Percentiles rank a stretch among this genome's conserved stretches.
Conservation (phyloP, 108 stramenopile genomes). For the Craspedostauros australis region DNA sequence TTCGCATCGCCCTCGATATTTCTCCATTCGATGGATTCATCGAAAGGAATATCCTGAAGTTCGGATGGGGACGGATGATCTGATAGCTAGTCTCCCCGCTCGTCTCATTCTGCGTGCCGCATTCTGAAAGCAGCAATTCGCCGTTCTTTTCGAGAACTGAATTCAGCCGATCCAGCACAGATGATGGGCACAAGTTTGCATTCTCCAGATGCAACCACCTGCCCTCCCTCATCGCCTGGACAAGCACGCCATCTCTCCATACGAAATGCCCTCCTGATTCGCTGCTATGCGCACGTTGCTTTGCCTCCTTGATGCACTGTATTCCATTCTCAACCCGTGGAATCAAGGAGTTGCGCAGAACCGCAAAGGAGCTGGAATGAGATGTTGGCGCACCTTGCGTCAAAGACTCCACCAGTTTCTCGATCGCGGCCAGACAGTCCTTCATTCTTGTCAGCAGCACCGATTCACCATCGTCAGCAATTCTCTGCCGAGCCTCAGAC, state of each 20-base stretch:
- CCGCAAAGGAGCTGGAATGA: no score
- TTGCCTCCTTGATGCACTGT: no score
- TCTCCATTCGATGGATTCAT: slow-evolving; percentile 89
- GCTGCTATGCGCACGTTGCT: no score
- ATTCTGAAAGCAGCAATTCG: slow-evolving; percentile 88
- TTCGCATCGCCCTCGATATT: slow-evolving; percentile 98
- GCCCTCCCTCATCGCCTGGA: slow-evolving; percentile 86
- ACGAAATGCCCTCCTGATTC: slow-evolving; percentile 55
- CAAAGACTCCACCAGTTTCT: no score
- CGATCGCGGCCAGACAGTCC: no score
- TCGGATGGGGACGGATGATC: slow-evolving; percentile 81
- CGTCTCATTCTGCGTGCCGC: slow-evolving; percentile 56
- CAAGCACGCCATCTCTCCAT: slow-evolving; percentile 95
- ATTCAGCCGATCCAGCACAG: slow-evolving; percentile 97
- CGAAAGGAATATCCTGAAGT: slow-evolving; percentile 92
- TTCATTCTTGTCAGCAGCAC: no score
- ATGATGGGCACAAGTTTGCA: slow-evolving; percentile 92
- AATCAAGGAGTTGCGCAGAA: no score
- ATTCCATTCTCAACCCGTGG: no score
- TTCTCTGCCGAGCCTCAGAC: no score
- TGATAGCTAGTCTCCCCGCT: slow-evolving; percentile 17
- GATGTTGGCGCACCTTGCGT: no score
- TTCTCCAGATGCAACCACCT: slow-evolving; percentile 94
- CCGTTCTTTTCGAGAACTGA: slow-evolving; percentile 93
- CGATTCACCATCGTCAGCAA: no score